phyloP scores from a whole-genome alignment of 164 flowering plant genomes.

The Vitis vinifera region ASM3070453v1 NC_081821.1:3434501-3435000 shows the following conservation, averaged over 20 bases:
- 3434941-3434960: slow-evolving; percentile 69
- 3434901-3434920: background rate
- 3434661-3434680: slow-evolving; percentile 70
- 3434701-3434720: slow-evolving; percentile 71
- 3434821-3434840: slow-evolving; percentile 79
- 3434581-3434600: background rate
- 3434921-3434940: slow-evolving; percentile 64
- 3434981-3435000: slow-evolving; percentile 57
- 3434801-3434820: slow-evolving; percentile 93
- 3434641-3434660: background rate
- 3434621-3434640: too few relatives aligned
- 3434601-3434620: too few relatives aligned
- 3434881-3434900: background rate
- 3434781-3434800: slow-evolving; percentile 86
- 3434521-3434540: too few relatives aligned
- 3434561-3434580: too few relatives aligned
- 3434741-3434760: slow-evolving; percentile 83
- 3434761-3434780: slow-evolving; percentile 68
- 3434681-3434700: slow-evolving; percentile 59
- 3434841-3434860: background rate
- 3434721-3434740: slow-evolving; percentile 87
- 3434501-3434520: background rate
- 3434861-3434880: background rate
- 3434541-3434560: too few relatives aligned
- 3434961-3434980: slow-evolving; percentile 89